Conservation (phyloP, 2,329 filamentous ascomycete species). For the Tolypocladium guangdongense region DNA sequence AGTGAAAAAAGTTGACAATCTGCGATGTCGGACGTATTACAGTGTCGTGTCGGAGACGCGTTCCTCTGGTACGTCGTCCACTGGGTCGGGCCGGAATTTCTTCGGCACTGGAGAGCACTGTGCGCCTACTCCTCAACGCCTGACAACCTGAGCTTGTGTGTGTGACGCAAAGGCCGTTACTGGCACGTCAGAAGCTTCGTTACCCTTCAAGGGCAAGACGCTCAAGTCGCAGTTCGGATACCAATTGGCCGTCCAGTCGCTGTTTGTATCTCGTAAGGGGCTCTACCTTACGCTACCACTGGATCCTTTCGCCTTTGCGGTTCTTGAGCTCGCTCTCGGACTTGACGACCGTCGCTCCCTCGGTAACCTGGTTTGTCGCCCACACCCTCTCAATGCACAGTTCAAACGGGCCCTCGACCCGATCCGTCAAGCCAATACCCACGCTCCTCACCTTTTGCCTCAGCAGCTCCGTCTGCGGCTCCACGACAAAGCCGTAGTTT, state of each 20-base stretch:
- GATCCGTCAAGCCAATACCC: conserved; percentile 81
- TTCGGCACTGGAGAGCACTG: not conserved
- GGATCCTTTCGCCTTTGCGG: conserved; percentile 24
- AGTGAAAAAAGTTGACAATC: not conserved
- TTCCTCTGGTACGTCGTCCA: not conserved
- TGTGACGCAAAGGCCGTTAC: not conserved
- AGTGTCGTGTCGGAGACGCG: conserved; percentile 1
- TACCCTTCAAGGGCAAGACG: no score
- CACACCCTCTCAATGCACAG: conserved; percentile 77
- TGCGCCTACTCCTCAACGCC: not conserved
- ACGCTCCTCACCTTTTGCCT: conserved; percentile 76
- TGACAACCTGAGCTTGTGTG: no score
- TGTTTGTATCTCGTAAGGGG: no score
- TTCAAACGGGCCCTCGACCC: conserved; percentile 80
- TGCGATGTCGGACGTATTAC: not conserved
- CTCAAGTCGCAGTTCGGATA: no score
- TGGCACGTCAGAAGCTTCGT: not conserved
- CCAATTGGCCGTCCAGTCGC: no score
- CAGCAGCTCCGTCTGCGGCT: conserved; percentile 85
- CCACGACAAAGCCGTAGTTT: conserved; percentile 82
- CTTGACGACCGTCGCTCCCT: conserved; percentile 9
- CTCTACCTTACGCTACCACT: no score
- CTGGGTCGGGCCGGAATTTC: not conserved
- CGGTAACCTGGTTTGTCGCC: conserved; percentile 59
- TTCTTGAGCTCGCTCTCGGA: conserved; percentile 22